A percentile compares a stretch with the other conserved stretches of the same genome.
Conservation (phyloP, 2,329 filamentous ascomycete species). For the Ophiostoma himal-ulmi region DNA sequence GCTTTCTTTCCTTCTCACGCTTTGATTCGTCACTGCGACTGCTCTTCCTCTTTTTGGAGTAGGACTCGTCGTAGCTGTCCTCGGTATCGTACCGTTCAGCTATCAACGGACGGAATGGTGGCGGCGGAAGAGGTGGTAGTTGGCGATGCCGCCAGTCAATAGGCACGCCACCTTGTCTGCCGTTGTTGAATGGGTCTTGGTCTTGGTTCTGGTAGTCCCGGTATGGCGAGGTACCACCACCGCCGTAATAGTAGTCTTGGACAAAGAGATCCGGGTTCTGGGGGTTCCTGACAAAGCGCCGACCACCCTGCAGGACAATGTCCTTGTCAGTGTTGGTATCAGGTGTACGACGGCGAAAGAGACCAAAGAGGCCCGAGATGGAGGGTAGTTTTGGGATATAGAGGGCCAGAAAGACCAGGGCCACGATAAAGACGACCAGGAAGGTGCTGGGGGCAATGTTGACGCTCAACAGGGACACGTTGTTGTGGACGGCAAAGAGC, state of each 20-base stretch:
- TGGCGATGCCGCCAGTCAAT: conserved; percentile 24
- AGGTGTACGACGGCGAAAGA: conserved; percentile 25
- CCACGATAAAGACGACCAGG: conserved; percentile 46
- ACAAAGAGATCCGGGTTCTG: conserved; percentile 17
- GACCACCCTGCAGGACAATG: conserved; percentile 13
- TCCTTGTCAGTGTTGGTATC: conserved; percentile 15
- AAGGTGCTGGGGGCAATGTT: conserved; percentile 54
- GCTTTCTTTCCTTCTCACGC: conserved; percentile 15
- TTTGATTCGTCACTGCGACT: conserved; percentile 12
- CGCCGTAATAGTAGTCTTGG: conserved; percentile 21
- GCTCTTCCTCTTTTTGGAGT: conserved; percentile 9
- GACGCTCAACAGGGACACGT: conserved; percentile 54
- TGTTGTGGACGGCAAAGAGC: conserved; percentile 55
- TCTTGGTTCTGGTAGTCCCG: background rate
- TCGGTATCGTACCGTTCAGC: conserved; percentile 15
- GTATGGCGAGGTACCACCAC: conserved; percentile 6
- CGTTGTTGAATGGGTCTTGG: background rate
- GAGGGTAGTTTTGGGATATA: conserved; percentile 38
- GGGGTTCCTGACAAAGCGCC: conserved; percentile 10
- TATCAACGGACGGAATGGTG: conserved; percentile 17
- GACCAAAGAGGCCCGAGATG: conserved; percentile 27
- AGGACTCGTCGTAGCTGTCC: conserved; percentile 14
- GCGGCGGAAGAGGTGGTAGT: conserved; percentile 23
- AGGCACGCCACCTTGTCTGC: conserved; percentile 11
- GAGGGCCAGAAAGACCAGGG: conserved; percentile 47